Evolutionary conservation across 495 filamentous ascomycete genomes (phyloP), one percentile per base, ranked within the genome.

Genomic region (Cairneyella variabilis): DNA sequence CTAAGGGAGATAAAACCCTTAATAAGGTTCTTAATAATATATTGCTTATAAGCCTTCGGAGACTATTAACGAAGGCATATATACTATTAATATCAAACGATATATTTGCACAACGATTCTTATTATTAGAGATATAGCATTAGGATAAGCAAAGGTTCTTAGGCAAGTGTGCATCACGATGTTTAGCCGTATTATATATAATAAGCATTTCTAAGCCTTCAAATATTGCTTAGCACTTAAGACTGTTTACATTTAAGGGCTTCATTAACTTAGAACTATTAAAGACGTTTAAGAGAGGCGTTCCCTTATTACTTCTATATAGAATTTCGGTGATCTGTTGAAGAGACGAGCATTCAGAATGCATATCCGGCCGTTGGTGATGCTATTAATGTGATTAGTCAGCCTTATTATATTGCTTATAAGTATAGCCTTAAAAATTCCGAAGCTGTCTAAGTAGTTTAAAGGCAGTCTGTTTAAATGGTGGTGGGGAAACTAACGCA

Each of bases 401-500:
- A 8, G 43, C 43, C 21, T 46, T 21, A 21, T 46, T 5, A 20
- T 46, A 21, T 46, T 46, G 43, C 17, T 46, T 28, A 28, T 46
- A 26, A 21, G 43, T 46, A 26, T 20, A 46, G 21, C 43, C 43
- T 28, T 46, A 21, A 21, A 46, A 46, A 28, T 46, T 46, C 43
- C 43, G 43, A 46, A 46, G 43, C 43, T 46, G 43, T 20, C 26
- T 46, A n/a, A n/a, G n/a, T n/a, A n/a, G n/a, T n/a, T n/a, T n/a
- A n/a, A n/a, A n/a, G n/a, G n/a, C n/a, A n/a, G 43, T 34, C 7
- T 14, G 30, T 34, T 34, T 14, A 34, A 14, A 7, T 34, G 30
- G 30, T 34, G 30, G 7, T 7, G 30, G 30, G 30, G 30, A 34
- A 14, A 14, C 30, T 34, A 14, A 34, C 14, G 14, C 30, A 34